Evolutionary conservation across 164 flowering plant species (phyloP), one percentile per base, ranked within the genome.

Genomic region (Vitis labrusca): DNA sequence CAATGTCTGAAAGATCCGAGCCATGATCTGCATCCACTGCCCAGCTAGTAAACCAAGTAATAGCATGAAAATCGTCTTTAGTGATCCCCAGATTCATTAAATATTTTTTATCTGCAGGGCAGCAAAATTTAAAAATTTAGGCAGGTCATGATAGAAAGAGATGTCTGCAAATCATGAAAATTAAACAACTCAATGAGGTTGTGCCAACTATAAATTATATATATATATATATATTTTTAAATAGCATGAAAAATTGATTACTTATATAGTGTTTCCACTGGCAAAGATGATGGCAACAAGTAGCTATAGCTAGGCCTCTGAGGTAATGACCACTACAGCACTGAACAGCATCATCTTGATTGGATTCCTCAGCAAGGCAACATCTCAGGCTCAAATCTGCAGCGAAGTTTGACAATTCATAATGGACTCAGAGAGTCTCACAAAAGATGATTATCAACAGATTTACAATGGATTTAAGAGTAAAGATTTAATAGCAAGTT

Each of bases 31-130:
- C 98, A 88, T 95, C 99, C 56, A 95, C 97, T 15, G 98, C 96
- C 99, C 99, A 95, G 80, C 97, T 95, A 63, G 99, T 93, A 77
- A 95, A 87, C 99, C 98, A 95, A 23, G 97, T 85, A 27, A 95
- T 84, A 6, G 92, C 93, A 80, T 90, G 90, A 80, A 95, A 95
- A 59, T 93, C 90, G 32, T 91, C 93, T 74, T 80, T 85, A 51
- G 72, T 75, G 70, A 95, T 73, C 56, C 97, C 94, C 72, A 90
- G 50, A 66, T 81, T 77, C 16, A 44, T 52, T 4, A 95, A 70
- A 70, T 84, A 89, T 54, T 64, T 70, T 76, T 85, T 91, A 86
- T 90, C 96, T 94, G 93, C 73, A 71, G 19, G 68, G 48, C 44
- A 53, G 55, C 53, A 54, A 55, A 67, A 17, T n/a, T 6, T 8